Conservation (phyloP, 495 filamentous ascomycete species). For the Penicillium antarcticum region DNA sequence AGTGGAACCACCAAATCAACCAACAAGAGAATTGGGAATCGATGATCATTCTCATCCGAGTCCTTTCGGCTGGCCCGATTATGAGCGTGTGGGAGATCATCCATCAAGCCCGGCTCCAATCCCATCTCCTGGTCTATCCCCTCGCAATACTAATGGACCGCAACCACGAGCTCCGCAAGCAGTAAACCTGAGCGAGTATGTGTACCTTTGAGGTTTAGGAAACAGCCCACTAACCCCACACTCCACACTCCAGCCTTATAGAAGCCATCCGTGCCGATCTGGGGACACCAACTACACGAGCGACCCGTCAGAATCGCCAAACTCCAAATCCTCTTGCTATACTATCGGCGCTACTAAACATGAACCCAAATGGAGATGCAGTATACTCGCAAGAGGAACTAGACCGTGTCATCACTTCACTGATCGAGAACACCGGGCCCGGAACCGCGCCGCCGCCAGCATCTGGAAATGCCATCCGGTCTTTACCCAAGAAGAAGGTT, state of each 20-base stretch:
- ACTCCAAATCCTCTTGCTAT: constrained; percentile 29
- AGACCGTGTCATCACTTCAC: constrained; percentile 79
- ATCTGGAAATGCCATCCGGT: constrained; percentile 64
- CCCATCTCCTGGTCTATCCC: constrained; percentile 10
- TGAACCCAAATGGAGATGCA: constrained; percentile 71
- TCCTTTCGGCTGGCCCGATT: constrained; percentile 10
- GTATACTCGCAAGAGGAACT: constrained; percentile 89
- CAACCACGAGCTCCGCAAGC: constrained; percentile 25
- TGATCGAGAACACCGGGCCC: constrained; percentile 77
- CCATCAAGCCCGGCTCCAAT: constrained; percentile 9
- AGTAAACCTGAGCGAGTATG: constrained; percentile 35
- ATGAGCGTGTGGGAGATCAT: constrained; percentile 6
- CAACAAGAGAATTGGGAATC: neutral
- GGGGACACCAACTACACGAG: constrained; percentile 9
- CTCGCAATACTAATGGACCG: constrained; percentile 32
- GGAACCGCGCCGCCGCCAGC: constrained; percentile 84
- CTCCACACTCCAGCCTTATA: constrained; percentile 23
- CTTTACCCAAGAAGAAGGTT: constrained; percentile 66
- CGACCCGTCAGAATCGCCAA: constrained; percentile 17
- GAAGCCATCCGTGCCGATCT: constrained; percentile 24
- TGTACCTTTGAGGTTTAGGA: constrained; percentile 3
- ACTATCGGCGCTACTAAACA: constrained; percentile 52
- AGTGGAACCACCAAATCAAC: constrained; percentile 19
- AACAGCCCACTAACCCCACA: constrained; percentile 5
- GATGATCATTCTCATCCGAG: constrained; percentile 10